Percentiles rank a stretch among this genome's conserved stretches.
These are phyloP conservation scores for Beauveria bassiana DNA, from an alignment of 2,329 filamentous ascomycete species.

Conservation along the genomic window DNA sequence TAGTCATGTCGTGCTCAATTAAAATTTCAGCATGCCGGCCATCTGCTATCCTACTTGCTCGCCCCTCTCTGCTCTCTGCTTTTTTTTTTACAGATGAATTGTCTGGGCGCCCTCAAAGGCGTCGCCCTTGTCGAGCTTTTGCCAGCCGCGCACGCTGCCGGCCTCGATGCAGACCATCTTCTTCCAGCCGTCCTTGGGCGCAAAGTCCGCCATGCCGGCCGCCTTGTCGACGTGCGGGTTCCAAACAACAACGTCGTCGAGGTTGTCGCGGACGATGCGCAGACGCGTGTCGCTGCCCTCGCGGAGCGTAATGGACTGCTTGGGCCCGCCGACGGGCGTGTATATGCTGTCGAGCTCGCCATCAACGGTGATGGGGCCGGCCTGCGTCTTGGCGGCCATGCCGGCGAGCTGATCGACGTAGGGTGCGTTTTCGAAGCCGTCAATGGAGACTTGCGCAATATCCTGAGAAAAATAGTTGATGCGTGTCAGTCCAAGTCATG, in stretches of 20 bases:
- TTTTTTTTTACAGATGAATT: conserved; percentile 29
- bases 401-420: conserved; percentile 81
- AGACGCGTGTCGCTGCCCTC: conserved; percentile 59
- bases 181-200: conserved; percentile 81
- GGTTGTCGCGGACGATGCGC: conserved; percentile 72
- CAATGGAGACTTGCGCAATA: conserved; percentile 63
- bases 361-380: conserved; percentile 58
- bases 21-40: background rate
- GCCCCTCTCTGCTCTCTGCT: too few relatives aligned
- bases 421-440: conserved; percentile 65
- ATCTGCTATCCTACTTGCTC: background rate
- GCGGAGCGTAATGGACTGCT: conserved; percentile 48
- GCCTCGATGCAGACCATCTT: conserved; percentile 94
- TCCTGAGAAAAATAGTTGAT: conserved; percentile 46
- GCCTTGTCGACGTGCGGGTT: conserved; percentile 92
- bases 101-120: conserved; percentile 56
- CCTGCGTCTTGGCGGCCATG: conserved; percentile 55
- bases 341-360: conserved; percentile 87
- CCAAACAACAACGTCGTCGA: conserved; percentile 89
- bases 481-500: too few relatives aligned
- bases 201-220: conserved; percentile 75
- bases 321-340: conserved; percentile 56
- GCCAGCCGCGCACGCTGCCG: conserved; percentile 74
- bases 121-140: conserved; percentile 73
- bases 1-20: background rate